Base-by-base conservation (phyloP, 1,139 yeast species). In the Debaryomyces udenii region DNA sequence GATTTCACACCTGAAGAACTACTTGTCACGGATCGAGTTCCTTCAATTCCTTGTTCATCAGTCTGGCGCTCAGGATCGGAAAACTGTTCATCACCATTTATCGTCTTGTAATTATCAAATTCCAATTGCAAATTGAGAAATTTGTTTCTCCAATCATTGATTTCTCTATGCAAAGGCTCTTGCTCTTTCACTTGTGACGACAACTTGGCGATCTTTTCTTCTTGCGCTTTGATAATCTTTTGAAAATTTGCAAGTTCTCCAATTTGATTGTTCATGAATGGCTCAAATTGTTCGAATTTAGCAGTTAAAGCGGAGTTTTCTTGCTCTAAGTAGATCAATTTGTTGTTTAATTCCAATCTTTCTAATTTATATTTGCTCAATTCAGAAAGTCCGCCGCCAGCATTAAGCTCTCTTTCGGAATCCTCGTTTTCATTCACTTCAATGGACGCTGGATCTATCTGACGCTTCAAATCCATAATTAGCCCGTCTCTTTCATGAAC, bases 181-280 rank as follows among this genome's bases (percentile, higher is more conserved):
- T 78, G 77, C 24, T 70, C 74, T 41, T 62, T 65, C 1, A 80
- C 65, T 46, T 70, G 72, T 3, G 55, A 49, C n/a, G 71, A 59
- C 47, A 79, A 66, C 6, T 57, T 54, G 3, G 59, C 59, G 30
- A 83, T 71, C 48, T 70, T 67, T 6, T 61, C 66, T 45, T 77
- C 78, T 61, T 84, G 90, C 4, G 64, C 61, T 50, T 76, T 71
- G 31, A 85, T 72, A 18, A 85, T 57, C 31, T 68, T 66, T 55
- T 83, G 85, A 55, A 85, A 63, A 24, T 70, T 70, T 6, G 74
- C 66, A 34, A 83, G 64, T 43, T 80, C 80, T 3, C 77, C 64
- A 43, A 83, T 66, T 50, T 81, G 83, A 35, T 76, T 69, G 42
- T 76, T 68, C 67, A 83, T 74, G 39, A 81, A 66, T 3, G 81